These are phyloP conservation scores for Irineochytrium annulatum DNA, from an alignment of 192 early-diverging fungal genomes.

Conservation along the genomic window DNA sequence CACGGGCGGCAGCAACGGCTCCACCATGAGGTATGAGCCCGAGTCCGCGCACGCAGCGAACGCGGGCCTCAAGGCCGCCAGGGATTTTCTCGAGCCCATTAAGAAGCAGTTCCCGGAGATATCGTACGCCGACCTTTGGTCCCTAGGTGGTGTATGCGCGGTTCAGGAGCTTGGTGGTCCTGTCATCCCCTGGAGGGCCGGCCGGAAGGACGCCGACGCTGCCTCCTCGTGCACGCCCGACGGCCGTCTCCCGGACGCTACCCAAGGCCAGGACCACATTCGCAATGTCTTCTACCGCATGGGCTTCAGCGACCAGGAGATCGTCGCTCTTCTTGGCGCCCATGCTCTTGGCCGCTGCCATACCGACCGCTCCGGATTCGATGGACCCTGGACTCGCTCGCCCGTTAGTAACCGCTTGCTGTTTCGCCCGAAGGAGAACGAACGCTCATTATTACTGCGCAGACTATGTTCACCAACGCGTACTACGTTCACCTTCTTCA, in stretches of 20 bases:
- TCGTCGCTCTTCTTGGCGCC: conserved; percentile 66
- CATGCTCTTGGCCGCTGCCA: conserved; percentile 69
- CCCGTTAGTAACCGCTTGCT: conserved; percentile 25
- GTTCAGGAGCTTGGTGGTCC: conserved; percentile 68
- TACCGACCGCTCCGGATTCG: conserved; percentile 63
- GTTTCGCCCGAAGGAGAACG: background rate
- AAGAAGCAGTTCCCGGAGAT: conserved; percentile 60
- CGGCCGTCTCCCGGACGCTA: conserved; percentile 72
- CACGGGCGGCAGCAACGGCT: conserved; percentile 63
- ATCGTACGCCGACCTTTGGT: conserved; percentile 70
- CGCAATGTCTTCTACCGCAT: conserved; percentile 60
- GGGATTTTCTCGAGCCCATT: conserved; percentile 53
- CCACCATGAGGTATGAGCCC: conserved; percentile 61
- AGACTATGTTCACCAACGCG: conserved; percentile 81
- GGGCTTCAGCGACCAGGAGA: conserved; percentile 76
- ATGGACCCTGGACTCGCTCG: conserved; percentile 49
- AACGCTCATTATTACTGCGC: conserved; percentile 25
- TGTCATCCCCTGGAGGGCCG: conserved; percentile 56
- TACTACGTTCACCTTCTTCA: conserved; percentile 69
- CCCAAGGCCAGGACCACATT: conserved; percentile 50
- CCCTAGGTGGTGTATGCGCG: conserved; percentile 65
- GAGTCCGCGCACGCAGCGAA: conserved; percentile 63
- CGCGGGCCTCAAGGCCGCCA: conserved; percentile 49
- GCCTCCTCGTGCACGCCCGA: conserved; percentile 39
- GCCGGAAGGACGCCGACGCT: conserved; percentile 32